Percentiles rank a stretch among this genome's conserved stretches.
Conservation (phyloP, 805 yeast genomes). For the Jamesozyma spencerorum region DNA sequence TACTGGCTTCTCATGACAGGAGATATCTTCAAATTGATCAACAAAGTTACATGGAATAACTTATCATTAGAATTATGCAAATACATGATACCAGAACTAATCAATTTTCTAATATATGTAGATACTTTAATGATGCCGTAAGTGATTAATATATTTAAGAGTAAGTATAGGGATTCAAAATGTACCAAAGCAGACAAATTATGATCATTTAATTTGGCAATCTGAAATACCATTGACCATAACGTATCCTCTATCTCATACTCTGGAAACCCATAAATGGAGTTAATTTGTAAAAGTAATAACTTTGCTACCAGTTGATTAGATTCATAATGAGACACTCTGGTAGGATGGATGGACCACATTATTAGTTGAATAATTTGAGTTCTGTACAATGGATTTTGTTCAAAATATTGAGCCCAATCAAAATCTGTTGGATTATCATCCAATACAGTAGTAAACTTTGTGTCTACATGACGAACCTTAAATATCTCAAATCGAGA, state of each 20-base stretch:
- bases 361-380: conserved; percentile 24
- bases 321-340: conserved; percentile 24
- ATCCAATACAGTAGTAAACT: conserved; percentile 21
- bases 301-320: conserved; percentile 25
- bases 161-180: conserved; percentile 34
- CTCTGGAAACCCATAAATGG: conserved; percentile 22
- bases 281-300: conserved; percentile 22
- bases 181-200: conserved; percentile 12
- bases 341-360: conserved; percentile 29
- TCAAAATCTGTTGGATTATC: conserved; percentile 23
- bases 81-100: conserved; percentile 79
- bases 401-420: conserved; percentile 27
- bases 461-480: conserved; percentile 17
- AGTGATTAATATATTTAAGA: conserved; percentile 35
- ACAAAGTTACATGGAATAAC: conserved; percentile 44
- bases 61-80: conserved; percentile 43
- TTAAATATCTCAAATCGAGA: conserved; percentile 26
- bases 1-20: conserved; percentile 43
- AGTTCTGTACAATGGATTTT: conserved; percentile 15
- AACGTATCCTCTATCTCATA: conserved; percentile 31
- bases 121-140: conserved; percentile 38
- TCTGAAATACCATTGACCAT: conserved; percentile 30
- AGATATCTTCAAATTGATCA: conserved; percentile 51
- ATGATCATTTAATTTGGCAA: conserved; percentile 31
- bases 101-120: conserved; percentile 66